These are phyloP conservation scores for Cladobotryum mycophilum DNA, from an alignment of 2,329 filamentous ascomycete species.

Conservation along the genomic window DNA sequence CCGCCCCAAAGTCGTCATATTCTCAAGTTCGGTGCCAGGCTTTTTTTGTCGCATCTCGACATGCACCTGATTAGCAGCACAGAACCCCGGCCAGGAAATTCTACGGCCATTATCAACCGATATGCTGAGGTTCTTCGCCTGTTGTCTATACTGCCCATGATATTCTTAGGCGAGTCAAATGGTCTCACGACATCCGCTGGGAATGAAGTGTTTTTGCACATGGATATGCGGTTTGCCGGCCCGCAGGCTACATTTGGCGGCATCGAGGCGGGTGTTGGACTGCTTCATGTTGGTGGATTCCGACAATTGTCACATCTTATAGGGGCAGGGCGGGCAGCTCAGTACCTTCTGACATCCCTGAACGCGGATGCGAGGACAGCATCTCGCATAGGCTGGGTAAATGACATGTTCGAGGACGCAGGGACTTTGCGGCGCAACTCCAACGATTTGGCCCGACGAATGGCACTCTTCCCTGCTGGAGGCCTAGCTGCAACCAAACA, in stretches of 20 bases:
- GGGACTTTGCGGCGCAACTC: not conserved
- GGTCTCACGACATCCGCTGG: slow-evolving; percentile 2
- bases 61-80: too few relatives aligned
- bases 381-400: too few relatives aligned
- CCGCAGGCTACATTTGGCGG: slow-evolving; percentile 1
- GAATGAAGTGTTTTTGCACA: not conserved
- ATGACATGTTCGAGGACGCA: too few relatives aligned
- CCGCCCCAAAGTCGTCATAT: too few relatives aligned
- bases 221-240: slow-evolving; percentile 4
- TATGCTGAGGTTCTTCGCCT: too few relatives aligned
- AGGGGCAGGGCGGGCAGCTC: slow-evolving; percentile 1
- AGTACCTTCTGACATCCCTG: not conserved
- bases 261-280: not conserved
- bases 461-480: slow-evolving; percentile 4
- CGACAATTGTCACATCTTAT: slow-evolving; percentile 2
- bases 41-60: too few relatives aligned
- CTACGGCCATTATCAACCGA: too few relatives aligned
- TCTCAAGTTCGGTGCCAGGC: too few relatives aligned
- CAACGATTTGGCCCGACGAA: not conserved
- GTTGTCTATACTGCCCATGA: not conserved
- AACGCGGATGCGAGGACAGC: not conserved
- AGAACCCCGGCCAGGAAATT: too few relatives aligned
- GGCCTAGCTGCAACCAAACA: not conserved
- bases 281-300: not conserved
- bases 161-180: slow-evolving; percentile 2